Percentiles rank a stretch among this genome's conserved stretches.
These are phyloP conservation scores for Trichoderma atroviride DNA, from an alignment of 2,329 filamentous ascomycete species.

Conservation along the genomic window DNA sequence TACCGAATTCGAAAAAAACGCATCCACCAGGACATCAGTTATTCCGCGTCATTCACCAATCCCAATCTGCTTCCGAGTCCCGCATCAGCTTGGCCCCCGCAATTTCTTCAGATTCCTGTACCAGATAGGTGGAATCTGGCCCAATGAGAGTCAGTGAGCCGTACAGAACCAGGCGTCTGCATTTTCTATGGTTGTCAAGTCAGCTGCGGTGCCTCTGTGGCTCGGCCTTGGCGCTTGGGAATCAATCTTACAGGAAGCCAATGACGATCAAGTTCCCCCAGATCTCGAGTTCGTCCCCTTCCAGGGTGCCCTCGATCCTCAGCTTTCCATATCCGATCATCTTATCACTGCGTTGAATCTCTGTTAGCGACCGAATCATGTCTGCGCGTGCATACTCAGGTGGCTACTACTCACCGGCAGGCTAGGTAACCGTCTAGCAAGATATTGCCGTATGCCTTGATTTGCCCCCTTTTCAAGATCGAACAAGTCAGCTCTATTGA, in stretches of 20 bases:
- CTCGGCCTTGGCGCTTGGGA: not conserved
- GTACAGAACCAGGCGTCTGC: slow-evolving; percentile 49
- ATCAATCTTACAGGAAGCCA: slow-evolving; percentile 46
- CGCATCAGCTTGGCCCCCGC: slow-evolving; percentile 48
- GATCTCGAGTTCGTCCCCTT: slow-evolving; percentile 49
- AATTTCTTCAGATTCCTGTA: slow-evolving; percentile 47
- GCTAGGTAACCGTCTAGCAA: slow-evolving; percentile 44
- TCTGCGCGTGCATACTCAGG: slow-evolving; percentile 5
- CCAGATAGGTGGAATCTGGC: slow-evolving; percentile 47
- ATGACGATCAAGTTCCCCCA: slow-evolving; percentile 51
- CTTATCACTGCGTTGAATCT: slow-evolving; percentile 40
- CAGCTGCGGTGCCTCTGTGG: not conserved
- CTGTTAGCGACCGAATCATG: slow-evolving; percentile 1
- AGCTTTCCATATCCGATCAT: slow-evolving; percentile 53
- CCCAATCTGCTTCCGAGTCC: slow-evolving; percentile 47
- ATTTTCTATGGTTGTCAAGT: slow-evolving; percentile 38
- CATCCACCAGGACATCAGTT: not conserved
- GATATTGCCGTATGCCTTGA: slow-evolving; percentile 53
- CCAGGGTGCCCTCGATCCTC: slow-evolving; percentile 46
- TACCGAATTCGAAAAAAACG: not conserved
- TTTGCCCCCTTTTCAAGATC: slow-evolving; percentile 41
- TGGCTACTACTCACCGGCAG: slow-evolving; percentile 41
- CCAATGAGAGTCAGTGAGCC: slow-evolving; percentile 52
- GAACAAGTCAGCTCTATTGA: slow-evolving; percentile 1
- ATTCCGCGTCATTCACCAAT: slow-evolving; percentile 32